Conservation (phyloP, 1,284 basidiomycete species). For the Phellinidium pouzarii region DNA sequence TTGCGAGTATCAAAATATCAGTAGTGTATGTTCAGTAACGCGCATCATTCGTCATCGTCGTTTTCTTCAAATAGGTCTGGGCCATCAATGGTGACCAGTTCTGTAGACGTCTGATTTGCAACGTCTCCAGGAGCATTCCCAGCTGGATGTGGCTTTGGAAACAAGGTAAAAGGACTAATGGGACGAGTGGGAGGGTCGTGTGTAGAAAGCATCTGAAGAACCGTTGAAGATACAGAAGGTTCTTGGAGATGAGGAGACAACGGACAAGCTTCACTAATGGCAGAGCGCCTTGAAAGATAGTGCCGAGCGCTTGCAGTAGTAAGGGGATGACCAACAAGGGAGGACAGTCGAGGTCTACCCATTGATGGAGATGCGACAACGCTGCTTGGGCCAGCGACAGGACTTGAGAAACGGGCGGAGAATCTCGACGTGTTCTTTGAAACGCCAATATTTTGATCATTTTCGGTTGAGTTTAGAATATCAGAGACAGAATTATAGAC, state of each 20-base stretch:
- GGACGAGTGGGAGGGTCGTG: neutral
- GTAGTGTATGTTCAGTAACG: neutral
- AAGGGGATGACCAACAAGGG: neutral
- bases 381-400: neutral
- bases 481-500: neutral
- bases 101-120: neutral
- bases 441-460: neutral
- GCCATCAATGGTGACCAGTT: conserved; percentile 2
- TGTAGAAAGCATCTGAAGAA: neutral
- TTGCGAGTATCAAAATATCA: neutral
- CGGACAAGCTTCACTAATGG: neutral
- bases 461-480: neutral
- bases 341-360: neutral
- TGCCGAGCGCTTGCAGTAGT: neutral
- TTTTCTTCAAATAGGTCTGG: conserved; percentile 12
- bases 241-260: neutral
- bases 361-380: neutral
- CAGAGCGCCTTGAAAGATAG: neutral
- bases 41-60: conserved; percentile 8
- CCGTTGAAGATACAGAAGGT: conserved; percentile 1
- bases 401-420: neutral
- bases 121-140: neutral
- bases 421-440: neutral
- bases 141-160: neutral
- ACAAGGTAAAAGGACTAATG: neutral